A percentile compares a stretch with the other conserved stretches of the same genome.
Conservation (phyloP, 257 asterid species). For the Nicotiana sylvestris region DNA sequence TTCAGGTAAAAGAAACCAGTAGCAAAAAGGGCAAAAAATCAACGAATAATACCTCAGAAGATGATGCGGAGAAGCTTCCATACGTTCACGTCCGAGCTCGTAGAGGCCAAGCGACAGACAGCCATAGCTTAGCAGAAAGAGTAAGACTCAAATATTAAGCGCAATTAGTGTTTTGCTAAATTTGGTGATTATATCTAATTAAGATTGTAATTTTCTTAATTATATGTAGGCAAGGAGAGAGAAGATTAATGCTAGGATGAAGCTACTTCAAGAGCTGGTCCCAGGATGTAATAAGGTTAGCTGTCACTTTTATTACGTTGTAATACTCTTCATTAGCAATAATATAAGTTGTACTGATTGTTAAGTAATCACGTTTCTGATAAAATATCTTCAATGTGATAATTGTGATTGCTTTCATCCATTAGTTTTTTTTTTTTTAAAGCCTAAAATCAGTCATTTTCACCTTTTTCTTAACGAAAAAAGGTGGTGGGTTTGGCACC, state of each 20-base stretch:
- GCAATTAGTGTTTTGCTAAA: slow-evolving; percentile 18
- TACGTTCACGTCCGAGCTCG: slow-evolving; percentile 92
- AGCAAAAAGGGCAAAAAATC: slow-evolving; percentile 58
- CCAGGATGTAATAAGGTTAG: slow-evolving; percentile 98
- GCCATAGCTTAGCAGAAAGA: slow-evolving; percentile 98
- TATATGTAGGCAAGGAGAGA: slow-evolving; percentile 87
- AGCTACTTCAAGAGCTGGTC: slow-evolving; percentile 92
- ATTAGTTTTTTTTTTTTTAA: neutral
- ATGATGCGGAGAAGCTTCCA: slow-evolving; percentile 66
- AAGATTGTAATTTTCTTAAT: slow-evolving; percentile 15
- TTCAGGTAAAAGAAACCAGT: slow-evolving; percentile 50
- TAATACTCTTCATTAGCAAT: slow-evolving; percentile 6
- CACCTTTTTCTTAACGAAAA: slow-evolving; percentile 43
- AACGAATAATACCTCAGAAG: slow-evolving; percentile 40
- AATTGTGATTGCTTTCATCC: slow-evolving; percentile 10
- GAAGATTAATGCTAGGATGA: slow-evolving; percentile 96
- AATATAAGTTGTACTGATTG: neutral
- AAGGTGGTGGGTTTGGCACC: slow-evolving; percentile 51
- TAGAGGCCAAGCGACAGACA: slow-evolving; percentile 97
- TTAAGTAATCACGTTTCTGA: slow-evolving; percentile 11
- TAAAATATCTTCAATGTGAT: slow-evolving; percentile 1
- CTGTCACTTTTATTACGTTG: slow-evolving; percentile 29
- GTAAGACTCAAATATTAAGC: slow-evolving; percentile 36
- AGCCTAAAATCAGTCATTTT: slow-evolving; percentile 37
- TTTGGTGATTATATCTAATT: slow-evolving; percentile 16